Evolutionary conservation across 78 protist genomes (phyloP).

Genomic region (Speleostelium caveatum): DNA sequence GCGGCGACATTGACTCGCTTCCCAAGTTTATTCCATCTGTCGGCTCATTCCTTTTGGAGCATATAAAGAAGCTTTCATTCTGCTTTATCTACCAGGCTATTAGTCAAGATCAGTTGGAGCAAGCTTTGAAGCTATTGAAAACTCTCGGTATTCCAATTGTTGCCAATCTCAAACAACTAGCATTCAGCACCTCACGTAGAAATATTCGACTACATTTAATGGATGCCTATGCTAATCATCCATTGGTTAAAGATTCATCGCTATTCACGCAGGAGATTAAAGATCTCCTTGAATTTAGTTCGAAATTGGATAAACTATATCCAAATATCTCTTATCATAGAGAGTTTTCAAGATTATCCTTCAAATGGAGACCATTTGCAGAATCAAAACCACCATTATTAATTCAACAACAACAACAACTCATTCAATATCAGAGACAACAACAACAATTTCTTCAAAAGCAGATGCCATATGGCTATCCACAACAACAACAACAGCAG

Average conservation of each 20-base stretch:
- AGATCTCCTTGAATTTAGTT: conserved; percentile 13
- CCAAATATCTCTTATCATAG: conserved; percentile 48
- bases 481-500: conserved; percentile 21
- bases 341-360: conserved; percentile 58
- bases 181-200: conserved; percentile 46
- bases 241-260: conserved; percentile 15
- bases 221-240: conserved; percentile 32
- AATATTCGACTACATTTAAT: conserved; percentile 19
- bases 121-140: conserved; percentile 13
- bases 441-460: conserved; percentile 16
- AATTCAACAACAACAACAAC: conserved; percentile 49
- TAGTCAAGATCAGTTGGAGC: conserved; percentile 51
- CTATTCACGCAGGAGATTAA: conserved; percentile 16
- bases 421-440: neutral
- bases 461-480: no score
- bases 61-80: conserved; percentile 28
- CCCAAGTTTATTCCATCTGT: conserved; percentile 38
- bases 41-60: conserved; percentile 43
- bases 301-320: conserved; percentile 35
- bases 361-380: conserved; percentile 38
- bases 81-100: conserved; percentile 67
- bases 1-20: neutral
- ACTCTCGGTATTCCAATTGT: conserved; percentile 20
- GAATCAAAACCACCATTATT: conserved; percentile 55
- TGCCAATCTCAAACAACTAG: conserved; percentile 41